These are phyloP conservation scores for Testicularia cyperi DNA, from an alignment of 1,284 basidiomycete genomes.

Conservation along the genomic window DNA sequence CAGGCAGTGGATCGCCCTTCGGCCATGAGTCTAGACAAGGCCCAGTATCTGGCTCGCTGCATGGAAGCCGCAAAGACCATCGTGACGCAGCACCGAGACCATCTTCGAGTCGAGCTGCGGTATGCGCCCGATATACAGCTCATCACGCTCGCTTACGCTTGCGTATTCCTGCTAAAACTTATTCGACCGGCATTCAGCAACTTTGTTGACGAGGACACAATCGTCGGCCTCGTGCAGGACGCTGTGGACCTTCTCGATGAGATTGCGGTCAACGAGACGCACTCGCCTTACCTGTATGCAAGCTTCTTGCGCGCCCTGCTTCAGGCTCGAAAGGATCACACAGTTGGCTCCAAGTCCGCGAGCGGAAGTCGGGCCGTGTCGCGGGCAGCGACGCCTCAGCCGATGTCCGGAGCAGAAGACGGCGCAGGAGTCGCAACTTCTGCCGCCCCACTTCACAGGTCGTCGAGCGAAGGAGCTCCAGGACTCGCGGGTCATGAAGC, in stretches of 20 bases:
- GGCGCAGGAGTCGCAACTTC: not conserved
- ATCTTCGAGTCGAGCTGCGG: constrained; percentile 65
- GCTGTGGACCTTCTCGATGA: constrained; percentile 67
- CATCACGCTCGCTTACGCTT: constrained; percentile 85
- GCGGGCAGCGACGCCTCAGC: constrained; percentile 26
- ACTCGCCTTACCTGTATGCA: constrained; percentile 53
- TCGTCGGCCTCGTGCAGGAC: constrained; percentile 73
- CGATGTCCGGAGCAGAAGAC: constrained; percentile 3
- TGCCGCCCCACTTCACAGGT: too few species aligned
- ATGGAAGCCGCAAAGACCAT: constrained; percentile 54
- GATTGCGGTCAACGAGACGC: constrained; percentile 52
- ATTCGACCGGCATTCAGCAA: constrained; percentile 77
- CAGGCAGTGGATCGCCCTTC: constrained; percentile 73
- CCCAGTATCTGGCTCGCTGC: constrained; percentile 58
- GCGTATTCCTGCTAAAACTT: constrained; percentile 67
- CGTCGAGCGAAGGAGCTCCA: too few species aligned
- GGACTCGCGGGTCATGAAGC: too few species aligned
- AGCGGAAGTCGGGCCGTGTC: constrained; percentile 28
- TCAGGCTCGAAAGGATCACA: constrained; percentile 46
- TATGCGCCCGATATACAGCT: constrained; percentile 90
- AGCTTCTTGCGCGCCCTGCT: constrained; percentile 51
- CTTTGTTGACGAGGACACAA: constrained; percentile 69
- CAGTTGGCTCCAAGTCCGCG: constrained; percentile 25
- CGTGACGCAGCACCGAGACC: constrained; percentile 39
- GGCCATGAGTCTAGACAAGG: constrained; percentile 49